Conservation (phyloP, 2,329 filamentous ascomycete species). For the Keithomyces neogunnii region DNA sequence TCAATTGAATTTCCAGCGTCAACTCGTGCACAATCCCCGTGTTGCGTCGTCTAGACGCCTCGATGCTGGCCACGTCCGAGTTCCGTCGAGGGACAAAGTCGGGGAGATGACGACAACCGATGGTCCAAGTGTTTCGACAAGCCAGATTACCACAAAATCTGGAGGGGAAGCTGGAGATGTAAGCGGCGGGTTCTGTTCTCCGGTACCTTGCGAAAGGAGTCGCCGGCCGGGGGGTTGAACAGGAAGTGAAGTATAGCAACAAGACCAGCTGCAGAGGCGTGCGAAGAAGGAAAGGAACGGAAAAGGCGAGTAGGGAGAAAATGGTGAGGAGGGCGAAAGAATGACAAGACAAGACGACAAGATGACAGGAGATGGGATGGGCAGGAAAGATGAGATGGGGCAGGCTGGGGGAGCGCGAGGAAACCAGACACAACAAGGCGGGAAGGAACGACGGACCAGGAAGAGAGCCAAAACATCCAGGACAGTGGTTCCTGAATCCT, state of each 20-base stretch:
- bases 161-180: no score
- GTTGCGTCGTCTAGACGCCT: constrained; percentile 3
- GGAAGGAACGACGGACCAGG: not conserved
- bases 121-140: no score
- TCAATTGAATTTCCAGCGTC: not conserved
- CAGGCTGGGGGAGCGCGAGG: not conserved
- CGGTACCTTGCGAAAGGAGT: not conserved
- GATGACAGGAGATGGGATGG: not conserved
- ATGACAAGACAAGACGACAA: not conserved
- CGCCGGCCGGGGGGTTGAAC: not conserved
- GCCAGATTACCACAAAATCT: no score
- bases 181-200: no score
- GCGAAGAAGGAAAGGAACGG: not conserved
- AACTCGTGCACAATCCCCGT: not conserved
- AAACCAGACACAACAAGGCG: not conserved
- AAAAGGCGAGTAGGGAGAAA: not conserved
- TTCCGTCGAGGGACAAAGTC: not conserved
- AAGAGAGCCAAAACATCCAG: not conserved
- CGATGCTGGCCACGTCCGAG: not conserved
- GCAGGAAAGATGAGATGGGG: not conserved
- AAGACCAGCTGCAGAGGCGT: not conserved
- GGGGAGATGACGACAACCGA: not conserved
- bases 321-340: not conserved
- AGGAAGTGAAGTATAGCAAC: not conserved
- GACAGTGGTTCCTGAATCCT: no score